Evolutionary conservation across 148 eudicot genomes (phyloP), one percentile per base, ranked within the genome.

Genomic region (Oxyria digyna): DNA sequence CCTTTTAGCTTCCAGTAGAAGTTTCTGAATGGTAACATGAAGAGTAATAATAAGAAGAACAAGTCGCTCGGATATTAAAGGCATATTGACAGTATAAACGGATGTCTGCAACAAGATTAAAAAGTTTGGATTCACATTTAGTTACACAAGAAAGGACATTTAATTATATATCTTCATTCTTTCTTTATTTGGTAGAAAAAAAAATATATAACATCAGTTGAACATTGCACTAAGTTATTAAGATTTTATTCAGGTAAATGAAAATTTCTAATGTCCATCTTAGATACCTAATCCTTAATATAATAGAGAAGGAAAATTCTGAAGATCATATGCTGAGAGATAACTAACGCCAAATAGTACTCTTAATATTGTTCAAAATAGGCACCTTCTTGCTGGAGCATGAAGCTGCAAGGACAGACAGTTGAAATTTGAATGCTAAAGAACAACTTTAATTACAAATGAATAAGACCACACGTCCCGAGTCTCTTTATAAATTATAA

Each of bases 1-100:
- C 72, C 88, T 83, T 78, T 87, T 93, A 76, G 98, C 98, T 82
- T 89, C 91, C 69, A 78, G 71, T 70, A 94, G 73, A 74, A 94
- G 85, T 79, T 86, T 94, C 97, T 94, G 81, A 23, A 59, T 35
- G 46, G 48, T 72, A 75, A 32, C 3, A 70, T 29, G 67, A 49
- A 70, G 29, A 66, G 42, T 50, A 59, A 50, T 21, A 21, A 20
- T 50, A 50, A 50, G 57, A 50, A 50, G 57, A 50, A 50, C 57
- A 50, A 50, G 12, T 0, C 20, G 8, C 20, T 50, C 9, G 11
- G 24, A 10, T 27, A 20, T 21, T 50, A 8, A 33, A 33, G 8
- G 8, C 3, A 13, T 10, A 24, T 20, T 21, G 17, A 21, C 32
- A 54, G 62, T 23, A 21, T 54, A 26, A 23, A 1, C 35, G 29